A percentile compares a stretch with the other conserved stretches of the same genome.
Evolutionary conservation across 2,329 filamentous ascomycete species (phyloP).

Genomic region (Dothideomycetes sp.): DNA sequence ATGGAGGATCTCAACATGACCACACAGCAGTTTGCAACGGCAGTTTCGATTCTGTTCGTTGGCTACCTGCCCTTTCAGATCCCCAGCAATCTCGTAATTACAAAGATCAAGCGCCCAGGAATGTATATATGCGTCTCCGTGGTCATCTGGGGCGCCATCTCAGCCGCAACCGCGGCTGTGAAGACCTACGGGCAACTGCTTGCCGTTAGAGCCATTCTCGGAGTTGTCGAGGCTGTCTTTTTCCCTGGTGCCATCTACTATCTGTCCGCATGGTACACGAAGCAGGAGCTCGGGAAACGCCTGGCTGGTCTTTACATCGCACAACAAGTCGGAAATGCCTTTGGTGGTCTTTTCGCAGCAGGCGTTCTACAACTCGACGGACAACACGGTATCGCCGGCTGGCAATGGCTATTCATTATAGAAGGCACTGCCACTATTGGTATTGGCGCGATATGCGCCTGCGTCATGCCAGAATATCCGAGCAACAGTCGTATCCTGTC

Average conservation of each 20-base stretch:
- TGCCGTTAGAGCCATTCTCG: conserved; percentile 26
- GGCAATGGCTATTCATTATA: conserved; percentile 18
- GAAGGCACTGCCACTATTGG: conserved; percentile 16
- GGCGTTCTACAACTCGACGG: conserved; percentile 3
- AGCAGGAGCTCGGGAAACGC: conserved; percentile 26
- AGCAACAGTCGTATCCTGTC: conserved; percentile 10
- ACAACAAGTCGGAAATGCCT: conserved; percentile 22
- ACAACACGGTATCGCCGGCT: no score
- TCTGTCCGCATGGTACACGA: conserved; percentile 31
- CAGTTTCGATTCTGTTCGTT: conserved; percentile 15
- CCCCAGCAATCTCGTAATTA: conserved; percentile 33
- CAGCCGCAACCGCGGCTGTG: conserved; percentile 24
- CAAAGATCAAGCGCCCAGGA: conserved; percentile 28
- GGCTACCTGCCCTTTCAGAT: conserved; percentile 28
- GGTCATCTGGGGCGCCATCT: conserved; percentile 22
- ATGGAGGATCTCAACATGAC: conserved; percentile 16
- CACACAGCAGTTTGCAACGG: conserved; percentile 14
- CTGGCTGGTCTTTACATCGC: conserved; percentile 27
- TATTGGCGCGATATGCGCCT: conserved; percentile 12
- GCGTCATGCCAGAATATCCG: conserved; percentile 14
- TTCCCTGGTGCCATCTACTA: conserved; percentile 32
- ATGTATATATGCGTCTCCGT: conserved; percentile 28
- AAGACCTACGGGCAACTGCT: conserved; percentile 23
- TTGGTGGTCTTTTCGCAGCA: conserved; percentile 8
- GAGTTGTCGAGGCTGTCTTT: conserved; percentile 23